These are phyloP conservation scores for Gossypium australe DNA, from an alignment of 345 rosid genomes.

Conservation along the genomic window DNA sequence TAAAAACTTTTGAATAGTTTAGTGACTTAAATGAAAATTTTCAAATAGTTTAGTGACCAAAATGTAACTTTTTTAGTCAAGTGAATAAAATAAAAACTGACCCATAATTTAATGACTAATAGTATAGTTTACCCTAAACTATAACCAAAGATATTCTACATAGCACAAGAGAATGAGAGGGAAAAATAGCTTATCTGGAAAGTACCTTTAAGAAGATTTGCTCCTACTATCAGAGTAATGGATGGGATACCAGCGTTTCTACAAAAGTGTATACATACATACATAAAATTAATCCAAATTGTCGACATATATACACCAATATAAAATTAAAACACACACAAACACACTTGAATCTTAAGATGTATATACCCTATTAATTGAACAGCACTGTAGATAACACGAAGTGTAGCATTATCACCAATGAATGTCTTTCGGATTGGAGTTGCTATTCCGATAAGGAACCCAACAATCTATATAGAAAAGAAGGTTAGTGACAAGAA, in stretches of 20 bases:
- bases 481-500: background rate
- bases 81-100: too few relatives aligned
- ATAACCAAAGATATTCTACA: too few relatives aligned
- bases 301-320: background rate
- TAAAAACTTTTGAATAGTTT: too few relatives aligned
- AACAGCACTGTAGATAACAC: constrained; percentile 44
- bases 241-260: constrained; percentile 7
- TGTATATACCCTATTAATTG: constrained; percentile 47
- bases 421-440: constrained; percentile 36
- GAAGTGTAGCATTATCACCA: constrained; percentile 50
- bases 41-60: too few relatives aligned
- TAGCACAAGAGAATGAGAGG: too few relatives aligned
- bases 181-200: too few relatives aligned
- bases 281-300: too few relatives aligned
- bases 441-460: constrained; percentile 43
- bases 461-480: constrained; percentile 41
- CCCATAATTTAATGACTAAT: too few relatives aligned
- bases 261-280: background rate
- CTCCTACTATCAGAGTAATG: constrained; percentile 6
- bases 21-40: too few relatives aligned
- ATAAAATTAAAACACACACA: background rate
- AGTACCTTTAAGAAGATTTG: constrained; percentile 9
- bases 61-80: too few relatives aligned
- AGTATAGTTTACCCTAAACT: too few relatives aligned
- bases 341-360: background rate